Evolutionary conservation across 2,329 filamentous ascomycete genomes (phyloP).

Genomic region (Cladorrhinum sp.): DNA sequence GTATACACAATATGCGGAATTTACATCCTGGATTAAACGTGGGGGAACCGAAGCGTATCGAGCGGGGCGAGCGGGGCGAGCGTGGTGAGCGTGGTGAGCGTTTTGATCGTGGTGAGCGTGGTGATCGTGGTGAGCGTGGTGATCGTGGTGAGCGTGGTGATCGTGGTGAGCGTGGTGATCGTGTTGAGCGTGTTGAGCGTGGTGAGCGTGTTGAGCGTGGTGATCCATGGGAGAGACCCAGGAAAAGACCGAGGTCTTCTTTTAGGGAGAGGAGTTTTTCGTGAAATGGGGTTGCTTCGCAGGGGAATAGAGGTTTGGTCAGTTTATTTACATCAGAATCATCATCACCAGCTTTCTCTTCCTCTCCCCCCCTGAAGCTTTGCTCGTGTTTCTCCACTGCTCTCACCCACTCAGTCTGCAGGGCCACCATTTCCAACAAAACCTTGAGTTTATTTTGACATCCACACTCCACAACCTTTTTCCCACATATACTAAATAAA

Average conservation of each 20-base stretch:
- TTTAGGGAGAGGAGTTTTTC: not conserved
- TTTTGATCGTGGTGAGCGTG: too few species aligned
- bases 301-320: too few species aligned
- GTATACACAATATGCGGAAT: constrained; percentile 27
- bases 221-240: not conserved
- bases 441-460: too few species aligned
- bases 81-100: not conserved
- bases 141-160: not conserved
- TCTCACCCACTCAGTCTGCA: too few species aligned
- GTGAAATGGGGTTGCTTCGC: not conserved
- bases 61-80: too few species aligned
- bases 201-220: not conserved
- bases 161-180: not conserved
- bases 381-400: too few species aligned
- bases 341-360: too few species aligned
- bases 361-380: too few species aligned
- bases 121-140: not conserved
- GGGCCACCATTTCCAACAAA: too few species aligned
- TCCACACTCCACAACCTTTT: not conserved
- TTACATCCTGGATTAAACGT: constrained; percentile 17
- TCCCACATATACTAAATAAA: not conserved
- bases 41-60: not conserved
- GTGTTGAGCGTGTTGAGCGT: not conserved
- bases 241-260: not conserved
- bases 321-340: too few species aligned